Evolutionary conservation across 2,329 filamentous ascomycete genomes (phyloP), one percentile per base, ranked within the genome.

Genomic region (Calonectria montana): DNA sequence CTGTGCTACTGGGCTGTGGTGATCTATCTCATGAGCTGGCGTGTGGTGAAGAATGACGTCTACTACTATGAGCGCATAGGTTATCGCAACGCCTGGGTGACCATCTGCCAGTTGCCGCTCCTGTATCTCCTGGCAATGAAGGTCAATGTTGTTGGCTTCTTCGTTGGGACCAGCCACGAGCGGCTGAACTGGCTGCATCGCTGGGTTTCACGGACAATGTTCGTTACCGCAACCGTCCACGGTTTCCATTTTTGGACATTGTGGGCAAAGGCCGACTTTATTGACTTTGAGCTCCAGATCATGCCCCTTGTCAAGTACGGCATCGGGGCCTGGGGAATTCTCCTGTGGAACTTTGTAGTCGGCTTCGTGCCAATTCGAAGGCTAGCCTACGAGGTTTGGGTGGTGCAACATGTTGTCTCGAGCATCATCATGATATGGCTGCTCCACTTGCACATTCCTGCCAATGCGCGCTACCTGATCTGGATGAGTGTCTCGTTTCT

Each of bases 111-210:
- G 80, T 86, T 93, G 48, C 91, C 91, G 0, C 84, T 93, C 23
- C 84, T 93, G 12, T 92, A 91, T 76, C 84, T 93, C 2, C 86
- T 93, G 16, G 87, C 90, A 29, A 88, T 88, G 73, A 91, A 92
- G 78, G 86, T 87, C 72, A 91, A 86, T 73, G 77, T 90, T 23
- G 83, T 94, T n/a, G 91, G 90, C 1, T 84, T 87, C 65, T 82
- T 94, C 27, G 86, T 88, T 4, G 92, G 92, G 13, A 87, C 88
- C 12, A 91, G 91, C 72, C 91, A 94, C 77, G 92, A 94, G 82
- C 87, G 91, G 10, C 84, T 94, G 70, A 94, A 93, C 80, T 94
- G 92, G 92, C 82, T 94, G 65, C 93, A 94, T 77, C 88, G 93
- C 72, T 94, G 93, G 92, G 89, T 92, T 12, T 91, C 90, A 3